Conservation (phyloP, 176 grass and related monocot genomes). For the Phoenix roebelenii region DNA sequence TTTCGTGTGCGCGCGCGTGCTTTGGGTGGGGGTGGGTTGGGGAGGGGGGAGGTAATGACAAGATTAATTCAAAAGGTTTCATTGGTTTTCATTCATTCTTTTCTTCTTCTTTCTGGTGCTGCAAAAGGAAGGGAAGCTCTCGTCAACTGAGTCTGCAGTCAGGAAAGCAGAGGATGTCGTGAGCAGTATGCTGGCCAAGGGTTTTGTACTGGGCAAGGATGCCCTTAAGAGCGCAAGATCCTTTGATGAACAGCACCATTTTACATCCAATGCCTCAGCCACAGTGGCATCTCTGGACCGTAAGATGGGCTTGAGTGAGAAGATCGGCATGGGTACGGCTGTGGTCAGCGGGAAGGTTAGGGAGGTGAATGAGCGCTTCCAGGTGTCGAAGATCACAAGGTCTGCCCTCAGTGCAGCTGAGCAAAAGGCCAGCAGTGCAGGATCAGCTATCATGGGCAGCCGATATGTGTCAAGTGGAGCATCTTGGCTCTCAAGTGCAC, state of each 20-base stretch:
- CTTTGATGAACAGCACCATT: slow-evolving; percentile 74
- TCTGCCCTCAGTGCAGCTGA: slow-evolving; percentile 70
- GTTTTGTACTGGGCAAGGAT: slow-evolving; percentile 88
- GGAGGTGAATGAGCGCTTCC: slow-evolving; percentile 73
- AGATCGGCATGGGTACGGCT: slow-evolving; percentile 57
- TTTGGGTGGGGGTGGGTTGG: too few species aligned
- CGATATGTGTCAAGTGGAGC: slow-evolving; percentile 78
- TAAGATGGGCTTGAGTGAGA: slow-evolving; percentile 73
- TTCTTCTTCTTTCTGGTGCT: slow-evolving; percentile 6
- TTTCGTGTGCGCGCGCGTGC: too few species aligned
- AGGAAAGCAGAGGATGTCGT: slow-evolving; percentile 92
- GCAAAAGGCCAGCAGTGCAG: slow-evolving; percentile 61
- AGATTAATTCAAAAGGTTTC: too few species aligned
- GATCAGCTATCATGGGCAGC: slow-evolving; percentile 69
- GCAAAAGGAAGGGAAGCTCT: slow-evolving; percentile 25
- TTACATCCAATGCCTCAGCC: slow-evolving; percentile 66
- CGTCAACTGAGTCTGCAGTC: slow-evolving; percentile 44
- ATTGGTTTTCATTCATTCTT: neutral
- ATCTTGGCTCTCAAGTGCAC: slow-evolving; percentile 67
- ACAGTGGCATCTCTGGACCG: slow-evolving; percentile 64
- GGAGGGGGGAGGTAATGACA: too few species aligned
- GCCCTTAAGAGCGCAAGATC: slow-evolving; percentile 61
- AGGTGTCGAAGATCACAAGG: slow-evolving; percentile 66
- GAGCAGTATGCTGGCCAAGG: slow-evolving; percentile 95
- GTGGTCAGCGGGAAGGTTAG: slow-evolving; percentile 70